Evolutionary conservation across 805 yeast species (phyloP), one percentile per base, ranked within the genome.

Genomic region (Yamadazyma endophytica): DNA sequence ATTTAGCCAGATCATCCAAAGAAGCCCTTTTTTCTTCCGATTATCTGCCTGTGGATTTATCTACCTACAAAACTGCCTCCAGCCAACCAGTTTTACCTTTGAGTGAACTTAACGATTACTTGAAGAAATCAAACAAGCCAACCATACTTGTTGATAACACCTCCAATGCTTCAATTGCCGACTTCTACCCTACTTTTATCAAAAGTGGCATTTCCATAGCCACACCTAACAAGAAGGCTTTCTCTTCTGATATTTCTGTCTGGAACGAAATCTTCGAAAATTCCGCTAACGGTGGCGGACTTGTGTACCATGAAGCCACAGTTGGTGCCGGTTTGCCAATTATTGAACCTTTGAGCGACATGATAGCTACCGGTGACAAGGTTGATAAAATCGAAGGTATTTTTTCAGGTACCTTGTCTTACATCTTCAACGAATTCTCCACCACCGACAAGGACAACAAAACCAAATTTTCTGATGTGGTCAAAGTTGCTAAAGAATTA

Each of bases 321-420:
- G 97, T 92, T 37, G 97, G 97, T 54, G 99, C 99, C 25, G 99
- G 97, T 36, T 73, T 92, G 57, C 99, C 99, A 38, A 78, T 92
- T 40, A 80, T 92, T 49, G 81, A 87, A 28, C 83, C 96, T 31
- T 68, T 92, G 52, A 84, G 79, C 53, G 98, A 92, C 57, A 72
- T 90, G 62, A 71, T 92, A 25, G 74, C 77, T 39, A 92, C 98
- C 32, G 98, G 98, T 43, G 99, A 92, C 60, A 78, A 87, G 64
- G 77, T 92, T 44, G 82, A 79, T 49, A 84, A 79, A 57, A 82
- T 92, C 43, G 97, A 92, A 63, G 99, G 98, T 44, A 90, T 92
- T 49, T 82, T 92, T 54, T 87, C 96, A 6, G 99, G 99, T 44
- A 85, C 97, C 37, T 68, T 92, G 48, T 87, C 97, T 4, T 92